Conservation (phyloP, 2,329 filamentous ascomycete genomes). For the Colletotrichum sp. region DNA sequence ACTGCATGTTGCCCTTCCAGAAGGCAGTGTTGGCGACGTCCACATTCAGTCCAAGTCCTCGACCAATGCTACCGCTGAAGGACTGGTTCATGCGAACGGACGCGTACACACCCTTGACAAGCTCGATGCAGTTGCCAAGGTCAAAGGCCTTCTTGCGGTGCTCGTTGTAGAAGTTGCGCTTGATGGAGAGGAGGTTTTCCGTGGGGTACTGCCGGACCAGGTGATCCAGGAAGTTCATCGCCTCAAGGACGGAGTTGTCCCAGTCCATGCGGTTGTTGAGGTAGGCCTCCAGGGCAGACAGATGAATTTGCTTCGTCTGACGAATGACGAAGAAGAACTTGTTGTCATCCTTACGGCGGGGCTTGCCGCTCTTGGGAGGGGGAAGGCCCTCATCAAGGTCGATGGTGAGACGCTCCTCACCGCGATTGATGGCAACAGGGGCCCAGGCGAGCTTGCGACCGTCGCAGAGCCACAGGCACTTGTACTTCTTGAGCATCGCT, state of each 20-base stretch:
- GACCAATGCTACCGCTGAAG: slow-evolving; percentile 45
- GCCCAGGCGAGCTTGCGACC: slow-evolving; percentile 83
- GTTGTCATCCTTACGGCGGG: slow-evolving; percentile 39
- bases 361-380: slow-evolving; percentile 33
- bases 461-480: slow-evolving; percentile 73
- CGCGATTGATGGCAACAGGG: slow-evolving; percentile 42
- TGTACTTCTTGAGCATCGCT: slow-evolving; percentile 52
- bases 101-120: slow-evolving; percentile 88
- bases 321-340: slow-evolving; percentile 66
- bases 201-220: slow-evolving; percentile 82
- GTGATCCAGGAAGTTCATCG: slow-evolving; percentile 91
- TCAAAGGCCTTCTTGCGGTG: slow-evolving; percentile 50
- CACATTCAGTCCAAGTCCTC: slow-evolving; percentile 80
- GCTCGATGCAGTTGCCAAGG: slow-evolving; percentile 70
- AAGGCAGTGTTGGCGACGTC: slow-evolving; percentile 94
- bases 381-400: slow-evolving; percentile 74
- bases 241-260: slow-evolving; percentile 73
- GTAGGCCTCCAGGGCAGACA: slow-evolving; percentile 71
- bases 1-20: slow-evolving; percentile 60
- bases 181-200: slow-evolving; percentile 70
- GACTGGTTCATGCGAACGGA: slow-evolving; percentile 77
- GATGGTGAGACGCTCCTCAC: slow-evolving; percentile 63
- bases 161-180: slow-evolving; percentile 79
- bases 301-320: slow-evolving; percentile 70
- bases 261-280: slow-evolving; percentile 64